A percentile compares a stretch with the other conserved stretches of the same genome.
Evolutionary conservation across 345 rosid genomes (phyloP).

Genomic region (Toxicodendron radicans): DNA sequence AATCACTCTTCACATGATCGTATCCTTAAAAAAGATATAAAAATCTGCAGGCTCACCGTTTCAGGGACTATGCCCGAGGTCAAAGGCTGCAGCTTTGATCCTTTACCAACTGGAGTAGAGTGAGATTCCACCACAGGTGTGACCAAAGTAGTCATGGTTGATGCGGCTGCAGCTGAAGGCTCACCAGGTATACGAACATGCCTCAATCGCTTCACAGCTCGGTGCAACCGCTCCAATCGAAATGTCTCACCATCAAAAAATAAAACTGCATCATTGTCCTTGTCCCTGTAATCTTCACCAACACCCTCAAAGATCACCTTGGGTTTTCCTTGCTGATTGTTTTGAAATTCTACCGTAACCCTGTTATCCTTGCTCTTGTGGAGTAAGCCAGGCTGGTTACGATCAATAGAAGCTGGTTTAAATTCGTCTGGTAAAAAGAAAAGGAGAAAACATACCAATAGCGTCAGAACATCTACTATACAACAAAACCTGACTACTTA

Average conservation of each 20-base stretch:
- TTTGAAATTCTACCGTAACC: conserved; percentile 73
- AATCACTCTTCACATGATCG: background rate
- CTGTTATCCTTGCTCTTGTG: conserved; percentile 65
- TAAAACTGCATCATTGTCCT: conserved; percentile 68
- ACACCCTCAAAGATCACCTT: conserved; percentile 71
- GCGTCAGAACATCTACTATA: background rate
- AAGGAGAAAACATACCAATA: background rate
- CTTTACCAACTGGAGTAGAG: conserved; percentile 38
- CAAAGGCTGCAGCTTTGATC: conserved; percentile 29
- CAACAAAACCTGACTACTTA: background rate
- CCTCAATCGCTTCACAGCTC: conserved; percentile 66
- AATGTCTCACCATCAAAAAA: conserved; percentile 69
- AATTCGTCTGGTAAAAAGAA: conserved; percentile 58
- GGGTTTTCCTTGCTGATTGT: conserved; percentile 65
- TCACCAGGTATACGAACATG: conserved; percentile 59
- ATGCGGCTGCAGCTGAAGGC: conserved; percentile 30
- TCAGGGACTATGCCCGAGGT: conserved; percentile 24
- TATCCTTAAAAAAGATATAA: conserved; percentile 7
- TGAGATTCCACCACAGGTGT: conserved; percentile 39
- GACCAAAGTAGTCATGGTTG: conserved; percentile 28
- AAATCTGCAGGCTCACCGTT: conserved; percentile 31
- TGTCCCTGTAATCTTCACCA: conserved; percentile 67
- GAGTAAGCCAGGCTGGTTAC: conserved; percentile 54
- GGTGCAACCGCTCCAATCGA: conserved; percentile 64
- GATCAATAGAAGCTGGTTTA: conserved; percentile 81